These are phyloP conservation scores for Polyporus tsugae DNA, from an alignment of 1,284 basidiomycete species.

Conservation along the genomic window DNA sequence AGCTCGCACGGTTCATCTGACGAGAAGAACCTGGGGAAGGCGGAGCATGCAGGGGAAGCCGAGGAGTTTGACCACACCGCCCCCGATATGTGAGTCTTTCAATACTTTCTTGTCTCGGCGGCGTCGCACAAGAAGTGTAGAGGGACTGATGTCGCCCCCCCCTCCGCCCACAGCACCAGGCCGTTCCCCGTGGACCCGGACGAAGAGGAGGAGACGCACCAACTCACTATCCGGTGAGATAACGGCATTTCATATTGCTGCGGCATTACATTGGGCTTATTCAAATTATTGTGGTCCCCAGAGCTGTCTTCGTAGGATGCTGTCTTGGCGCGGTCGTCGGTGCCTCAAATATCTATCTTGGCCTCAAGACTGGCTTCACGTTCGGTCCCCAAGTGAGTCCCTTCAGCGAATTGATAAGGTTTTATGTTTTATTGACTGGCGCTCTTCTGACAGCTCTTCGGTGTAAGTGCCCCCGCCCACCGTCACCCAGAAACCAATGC, in stretches of 20 bases:
- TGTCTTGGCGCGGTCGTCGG: conserved; percentile 36
- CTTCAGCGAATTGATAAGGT: neutral
- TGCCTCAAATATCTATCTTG: conserved; percentile 59
- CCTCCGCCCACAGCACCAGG: conserved; percentile 21
- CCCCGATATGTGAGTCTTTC: conserved; percentile 27
- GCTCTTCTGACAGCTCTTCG: conserved; percentile 53
- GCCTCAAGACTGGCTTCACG: conserved; percentile 75
- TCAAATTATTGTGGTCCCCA: conserved; percentile 21
- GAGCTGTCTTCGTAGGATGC: conserved; percentile 68
- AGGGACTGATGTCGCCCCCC: neutral
- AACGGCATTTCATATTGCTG: neutral
- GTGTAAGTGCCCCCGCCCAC: conserved; percentile 37
- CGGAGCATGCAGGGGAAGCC: conserved; percentile 1
- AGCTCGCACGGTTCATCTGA: conserved; percentile 23
- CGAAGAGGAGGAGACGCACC: conserved; percentile 58
- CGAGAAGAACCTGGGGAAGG: conserved; percentile 20
- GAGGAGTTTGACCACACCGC: conserved; percentile 18
- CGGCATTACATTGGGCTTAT: neutral
- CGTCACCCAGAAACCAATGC: neutral
- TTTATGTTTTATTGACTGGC: conserved; percentile 3
- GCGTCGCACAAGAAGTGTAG: neutral
- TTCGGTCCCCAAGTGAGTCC: conserved; percentile 59
- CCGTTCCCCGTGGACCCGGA: conserved; percentile 65
- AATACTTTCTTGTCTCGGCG: neutral
- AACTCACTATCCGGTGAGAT: conserved; percentile 57